phyloP scores from a whole-genome alignment of 2,329 filamentous ascomycete species.

The Cladophialophora carrionii region DNA sequence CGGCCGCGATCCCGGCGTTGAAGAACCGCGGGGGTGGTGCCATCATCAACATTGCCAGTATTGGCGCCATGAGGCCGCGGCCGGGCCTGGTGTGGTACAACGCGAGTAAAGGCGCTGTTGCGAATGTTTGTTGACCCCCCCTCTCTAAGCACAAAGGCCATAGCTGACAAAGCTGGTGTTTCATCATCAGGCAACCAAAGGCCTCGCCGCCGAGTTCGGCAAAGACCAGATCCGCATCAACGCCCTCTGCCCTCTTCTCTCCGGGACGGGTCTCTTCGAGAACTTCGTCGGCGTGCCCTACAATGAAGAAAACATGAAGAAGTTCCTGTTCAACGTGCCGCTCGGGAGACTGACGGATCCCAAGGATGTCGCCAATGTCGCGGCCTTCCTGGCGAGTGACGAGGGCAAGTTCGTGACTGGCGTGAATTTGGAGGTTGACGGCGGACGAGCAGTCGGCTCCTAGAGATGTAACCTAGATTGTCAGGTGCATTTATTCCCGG shows the following conservation, averaged over 20 bases:
- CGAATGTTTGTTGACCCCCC: constrained; percentile 44
- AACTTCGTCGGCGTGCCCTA: constrained; percentile 48
- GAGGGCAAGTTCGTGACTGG: constrained; percentile 69
- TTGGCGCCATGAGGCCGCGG: constrained; percentile 48
- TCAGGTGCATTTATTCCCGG: neutral
- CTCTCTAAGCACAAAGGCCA: neutral
- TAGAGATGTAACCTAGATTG: neutral
- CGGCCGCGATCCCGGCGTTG: constrained; percentile 44
- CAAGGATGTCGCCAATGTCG: constrained; percentile 70
- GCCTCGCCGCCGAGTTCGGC: constrained; percentile 56
- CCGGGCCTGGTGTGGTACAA: constrained; percentile 54
- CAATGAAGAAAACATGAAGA: constrained; percentile 50
- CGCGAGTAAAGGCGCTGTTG: constrained; percentile 50
- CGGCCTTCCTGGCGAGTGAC: constrained; percentile 65
- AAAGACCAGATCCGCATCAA: constrained; percentile 54
- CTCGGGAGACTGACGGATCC: constrained; percentile 50
- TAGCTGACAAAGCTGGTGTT: neutral
- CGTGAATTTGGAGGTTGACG: constrained; percentile 37
- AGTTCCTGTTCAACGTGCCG: constrained; percentile 51
- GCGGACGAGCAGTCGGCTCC: constrained; percentile 33
- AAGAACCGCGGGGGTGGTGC: constrained; percentile 49
- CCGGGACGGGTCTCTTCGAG: constrained; percentile 64
- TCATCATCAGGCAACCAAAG: constrained; percentile 60
- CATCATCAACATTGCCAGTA: constrained; percentile 52
- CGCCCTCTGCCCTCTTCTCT: constrained; percentile 65